Percentiles rank a stretch among this genome's conserved stretches.
Evolutionary conservation across 495 filamentous ascomycete species (phyloP).

Genomic region (Penicillium macrosclerotiorum): DNA sequence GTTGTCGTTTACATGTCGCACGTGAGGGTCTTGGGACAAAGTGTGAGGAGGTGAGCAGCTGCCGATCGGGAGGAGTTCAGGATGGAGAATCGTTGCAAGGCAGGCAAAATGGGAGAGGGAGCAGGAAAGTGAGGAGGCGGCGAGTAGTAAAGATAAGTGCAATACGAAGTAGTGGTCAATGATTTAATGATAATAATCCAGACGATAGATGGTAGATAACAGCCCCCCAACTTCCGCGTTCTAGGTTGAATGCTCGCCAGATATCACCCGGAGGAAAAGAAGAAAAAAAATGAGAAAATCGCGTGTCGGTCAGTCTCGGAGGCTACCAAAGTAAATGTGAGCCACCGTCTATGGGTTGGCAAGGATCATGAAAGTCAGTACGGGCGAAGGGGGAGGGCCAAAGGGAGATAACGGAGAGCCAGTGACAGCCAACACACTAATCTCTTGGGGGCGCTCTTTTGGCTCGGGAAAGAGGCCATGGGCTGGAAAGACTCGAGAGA

Average conservation of each 20-base stretch:
- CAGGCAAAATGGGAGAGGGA: not conserved
- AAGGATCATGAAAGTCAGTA: constrained; percentile 12
- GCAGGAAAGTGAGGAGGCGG: not conserved
- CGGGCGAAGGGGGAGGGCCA: not conserved
- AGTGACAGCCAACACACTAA: constrained; percentile 10
- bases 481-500: not conserved
- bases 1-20: constrained; percentile 26
- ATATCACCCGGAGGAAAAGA: not conserved
- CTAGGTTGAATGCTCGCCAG: too few relatives aligned
- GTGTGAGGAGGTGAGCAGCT: constrained; percentile 5
- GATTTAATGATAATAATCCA: too few relatives aligned
- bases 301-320: constrained; percentile 5
- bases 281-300: constrained; percentile 1
- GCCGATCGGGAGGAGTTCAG: constrained; percentile 1
- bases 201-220: too few relatives aligned
- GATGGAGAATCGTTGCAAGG: not conserved
- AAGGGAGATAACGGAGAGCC: constrained; percentile 14
- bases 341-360: constrained; percentile 1
- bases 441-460: constrained; percentile 5
- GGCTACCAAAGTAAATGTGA: constrained; percentile 15
- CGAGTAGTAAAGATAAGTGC: too few relatives aligned
- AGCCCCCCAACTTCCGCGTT: too few relatives aligned
- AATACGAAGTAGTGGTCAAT: too few relatives aligned
- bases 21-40: constrained; percentile 10
- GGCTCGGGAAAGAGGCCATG: not conserved